A percentile compares a stretch with the other conserved stretches of the same genome.
phyloP scores from a whole-genome alignment of 2,329 filamentous ascomycete species.

The Calonectria pteridis region DNA sequence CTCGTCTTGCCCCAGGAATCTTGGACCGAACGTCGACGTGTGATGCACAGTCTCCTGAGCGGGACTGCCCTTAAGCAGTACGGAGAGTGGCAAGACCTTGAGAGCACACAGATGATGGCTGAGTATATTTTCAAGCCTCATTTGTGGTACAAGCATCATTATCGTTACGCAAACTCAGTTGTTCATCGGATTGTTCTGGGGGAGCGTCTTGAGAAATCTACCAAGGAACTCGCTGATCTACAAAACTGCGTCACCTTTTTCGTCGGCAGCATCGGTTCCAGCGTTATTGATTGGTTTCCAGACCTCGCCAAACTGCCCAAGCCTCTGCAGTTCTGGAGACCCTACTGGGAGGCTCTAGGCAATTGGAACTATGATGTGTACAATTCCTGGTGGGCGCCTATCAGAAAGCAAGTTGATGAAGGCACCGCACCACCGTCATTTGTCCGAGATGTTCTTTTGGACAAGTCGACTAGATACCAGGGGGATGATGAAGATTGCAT shows the following conservation, averaged over 20 bases:
- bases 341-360: constrained; percentile 49
- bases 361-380: constrained; percentile 51
- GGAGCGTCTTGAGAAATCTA: constrained; percentile 47
- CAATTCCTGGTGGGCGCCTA: constrained; percentile 49
- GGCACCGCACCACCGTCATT: constrained; percentile 44
- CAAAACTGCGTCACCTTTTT: constrained; percentile 53
- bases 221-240: constrained; percentile 51
- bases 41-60: constrained; percentile 55
- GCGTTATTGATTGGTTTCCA: constrained; percentile 55
- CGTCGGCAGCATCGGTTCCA: constrained; percentile 49
- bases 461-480: constrained; percentile 41
- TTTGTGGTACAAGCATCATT: constrained; percentile 54
- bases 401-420: constrained; percentile 34
- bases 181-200: constrained; percentile 52
- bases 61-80: constrained; percentile 50
- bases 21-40: constrained; percentile 53
- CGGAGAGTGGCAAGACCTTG: constrained; percentile 50
- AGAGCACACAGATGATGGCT: constrained; percentile 52
- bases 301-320: constrained; percentile 47
- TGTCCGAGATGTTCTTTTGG: constrained; percentile 50
- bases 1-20: constrained; percentile 48
- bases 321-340: constrained; percentile 49
- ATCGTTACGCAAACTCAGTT: constrained; percentile 55
- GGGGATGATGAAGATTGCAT: constrained; percentile 53
- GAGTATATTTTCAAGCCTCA: constrained; percentile 43